A percentile compares a stretch with the other conserved stretches of the same genome.
Evolutionary conservation across 495 filamentous ascomycete species (phyloP).

Genomic region (Tetracladium setigerum): DNA sequence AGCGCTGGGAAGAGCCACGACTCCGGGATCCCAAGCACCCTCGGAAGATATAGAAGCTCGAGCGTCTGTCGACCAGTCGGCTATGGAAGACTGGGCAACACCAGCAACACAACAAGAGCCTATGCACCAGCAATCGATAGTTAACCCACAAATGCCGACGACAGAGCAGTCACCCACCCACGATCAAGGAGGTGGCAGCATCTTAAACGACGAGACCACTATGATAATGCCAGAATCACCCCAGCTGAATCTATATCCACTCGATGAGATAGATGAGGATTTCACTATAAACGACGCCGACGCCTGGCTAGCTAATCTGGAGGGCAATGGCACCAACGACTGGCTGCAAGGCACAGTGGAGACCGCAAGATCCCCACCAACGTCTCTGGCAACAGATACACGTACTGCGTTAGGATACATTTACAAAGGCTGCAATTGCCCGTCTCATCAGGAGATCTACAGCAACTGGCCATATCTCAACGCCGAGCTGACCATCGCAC

Average conservation of each 20-base stretch:
- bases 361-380: slow-evolving; percentile 3
- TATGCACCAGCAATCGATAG: slow-evolving; percentile 1
- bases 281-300: slow-evolving; percentile 5
- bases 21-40: neutral
- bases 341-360: slow-evolving; percentile 3
- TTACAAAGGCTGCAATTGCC: slow-evolving; percentile 8
- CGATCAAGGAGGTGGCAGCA: neutral
- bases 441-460: slow-evolving; percentile 10
- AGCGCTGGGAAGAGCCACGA: neutral
- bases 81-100: slow-evolving; percentile 5
- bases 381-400: slow-evolving; percentile 7
- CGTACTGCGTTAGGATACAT: neutral
- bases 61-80: slow-evolving; percentile 3
- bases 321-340: neutral
- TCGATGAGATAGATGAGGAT: slow-evolving; percentile 4
- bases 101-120: slow-evolving; percentile 5
- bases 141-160: neutral
- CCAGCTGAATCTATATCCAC: slow-evolving; percentile 5
- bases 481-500: slow-evolving; percentile 5
- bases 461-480: slow-evolving; percentile 6
- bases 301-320: slow-evolving; percentile 5
- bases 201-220: neutral
- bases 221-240: no score
- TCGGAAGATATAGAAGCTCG: neutral
- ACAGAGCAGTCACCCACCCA: neutral